phyloP scores from a whole-genome alignment of 2,329 filamentous ascomycete genomes.

The Xylaria arbuscula region DNA sequence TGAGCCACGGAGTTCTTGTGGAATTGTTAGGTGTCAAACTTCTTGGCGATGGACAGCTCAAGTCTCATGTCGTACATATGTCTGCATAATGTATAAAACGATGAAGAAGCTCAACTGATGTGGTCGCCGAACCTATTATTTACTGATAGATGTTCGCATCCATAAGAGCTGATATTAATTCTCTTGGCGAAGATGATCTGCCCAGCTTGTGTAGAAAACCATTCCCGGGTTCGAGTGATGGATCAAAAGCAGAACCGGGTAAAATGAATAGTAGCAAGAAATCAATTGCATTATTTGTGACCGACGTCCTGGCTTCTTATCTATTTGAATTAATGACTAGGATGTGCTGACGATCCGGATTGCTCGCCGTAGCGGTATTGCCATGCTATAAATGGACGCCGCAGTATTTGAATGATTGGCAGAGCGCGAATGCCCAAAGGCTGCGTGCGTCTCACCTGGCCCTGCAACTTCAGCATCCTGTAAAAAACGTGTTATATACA shows the following conservation, averaged over 20 bases:
- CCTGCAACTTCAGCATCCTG: neutral
- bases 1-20: conserved; percentile 29
- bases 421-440: neutral
- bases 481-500: neutral
- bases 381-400: neutral
- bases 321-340: conserved; percentile 19
- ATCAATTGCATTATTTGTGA: conserved; percentile 1
- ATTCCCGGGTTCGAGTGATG: conserved; percentile 17
- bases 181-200: conserved; percentile 19
- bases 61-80: conserved; percentile 32
- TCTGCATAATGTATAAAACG: conserved; percentile 32
- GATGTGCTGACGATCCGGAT: conserved; percentile 23
- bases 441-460: neutral
- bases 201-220: neutral
- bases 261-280: conserved; percentile 16
- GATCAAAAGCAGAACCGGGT: conserved; percentile 23
- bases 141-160: conserved; percentile 4
- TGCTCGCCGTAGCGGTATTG: conserved; percentile 11
- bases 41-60: neutral
- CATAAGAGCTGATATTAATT: neutral
- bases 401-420: neutral
- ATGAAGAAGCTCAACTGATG: conserved; percentile 4
- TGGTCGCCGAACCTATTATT: neutral
- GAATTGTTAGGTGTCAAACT: conserved; percentile 13
- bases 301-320: conserved; percentile 6